phyloP scores from a whole-genome alignment of 2,329 filamentous ascomycete genomes.

The Lecanicillium sp. region DNA sequence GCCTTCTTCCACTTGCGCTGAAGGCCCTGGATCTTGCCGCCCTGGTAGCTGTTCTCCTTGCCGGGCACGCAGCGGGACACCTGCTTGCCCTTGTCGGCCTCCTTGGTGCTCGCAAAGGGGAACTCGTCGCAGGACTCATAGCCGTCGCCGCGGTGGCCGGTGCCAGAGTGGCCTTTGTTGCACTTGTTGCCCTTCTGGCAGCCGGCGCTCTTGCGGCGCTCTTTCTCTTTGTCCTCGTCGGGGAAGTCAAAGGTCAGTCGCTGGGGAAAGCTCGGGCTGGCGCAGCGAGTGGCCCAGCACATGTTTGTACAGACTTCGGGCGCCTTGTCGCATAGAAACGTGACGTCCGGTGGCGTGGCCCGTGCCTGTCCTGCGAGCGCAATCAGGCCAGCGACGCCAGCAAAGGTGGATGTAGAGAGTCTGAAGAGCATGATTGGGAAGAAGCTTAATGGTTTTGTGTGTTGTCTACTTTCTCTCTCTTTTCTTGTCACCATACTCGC shows the following conservation, averaged over 20 bases:
- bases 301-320: slow-evolving; percentile 21
- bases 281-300: slow-evolving; percentile 21
- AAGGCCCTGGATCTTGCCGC: slow-evolving; percentile 6
- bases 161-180: slow-evolving; percentile 11
- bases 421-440: not conserved
- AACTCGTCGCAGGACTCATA: slow-evolving; percentile 18
- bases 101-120: slow-evolving; percentile 16
- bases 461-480: too few species aligned
- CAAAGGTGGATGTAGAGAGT: not conserved
- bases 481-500: too few species aligned
- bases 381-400: not conserved
- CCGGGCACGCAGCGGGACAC: slow-evolving; percentile 19
- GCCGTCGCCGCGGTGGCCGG: slow-evolving; percentile 14
- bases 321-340: slow-evolving; percentile 17
- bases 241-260: slow-evolving; percentile 15
- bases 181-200: slow-evolving; percentile 14
- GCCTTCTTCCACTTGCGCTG: slow-evolving; percentile 10
- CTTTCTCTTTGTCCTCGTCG: not conserved
- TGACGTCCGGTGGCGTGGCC: slow-evolving; percentile 18
- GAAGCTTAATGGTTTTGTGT: too few species aligned
- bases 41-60: slow-evolving; percentile 14
- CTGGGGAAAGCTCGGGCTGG: slow-evolving; percentile 15
- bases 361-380: not conserved
- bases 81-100: slow-evolving; percentile 14
- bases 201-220: slow-evolving; percentile 13